phyloP scores from a whole-genome alignment of 1,139 yeast genomes.

The Tardiomyces depauwii region DNA sequence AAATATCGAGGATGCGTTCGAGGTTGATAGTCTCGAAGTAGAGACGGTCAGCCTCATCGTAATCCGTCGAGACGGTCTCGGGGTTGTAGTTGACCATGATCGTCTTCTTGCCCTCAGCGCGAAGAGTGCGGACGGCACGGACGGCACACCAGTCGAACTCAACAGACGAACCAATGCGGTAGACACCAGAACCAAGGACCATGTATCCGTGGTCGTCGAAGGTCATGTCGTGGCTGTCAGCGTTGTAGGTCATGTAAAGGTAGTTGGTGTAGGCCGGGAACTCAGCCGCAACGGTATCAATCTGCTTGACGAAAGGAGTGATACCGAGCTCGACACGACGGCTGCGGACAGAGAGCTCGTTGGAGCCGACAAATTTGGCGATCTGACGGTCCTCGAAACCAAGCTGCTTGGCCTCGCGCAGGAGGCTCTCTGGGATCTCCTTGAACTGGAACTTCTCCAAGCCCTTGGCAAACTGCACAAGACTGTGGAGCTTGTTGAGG shows the following conservation, averaged over 20 bases:
- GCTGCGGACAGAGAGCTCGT: slow-evolving; percentile 71
- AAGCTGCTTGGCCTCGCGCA: slow-evolving; percentile 76
- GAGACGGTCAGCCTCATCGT: slow-evolving; percentile 94
- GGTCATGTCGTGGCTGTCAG: slow-evolving; percentile 69
- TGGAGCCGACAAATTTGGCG: slow-evolving; percentile 55
- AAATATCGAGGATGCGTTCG: slow-evolving; percentile 95
- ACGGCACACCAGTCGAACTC: slow-evolving; percentile 99
- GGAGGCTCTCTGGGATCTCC: slow-evolving; percentile 15
- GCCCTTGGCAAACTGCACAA: slow-evolving; percentile 51
- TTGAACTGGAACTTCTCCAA: slow-evolving; percentile 17
- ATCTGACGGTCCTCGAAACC: slow-evolving; percentile 96
- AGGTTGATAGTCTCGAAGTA: slow-evolving; percentile 91
- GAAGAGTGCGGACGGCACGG: slow-evolving; percentile 86
- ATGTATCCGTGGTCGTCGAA: slow-evolving; percentile 86
- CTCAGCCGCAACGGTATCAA: slow-evolving; percentile 96
- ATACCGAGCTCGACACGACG: slow-evolving; percentile 38
- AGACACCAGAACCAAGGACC: slow-evolving; percentile 97
- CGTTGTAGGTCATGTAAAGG: slow-evolving; percentile 92
- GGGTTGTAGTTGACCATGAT: slow-evolving; percentile 97
- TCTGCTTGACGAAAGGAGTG: slow-evolving; percentile 88
- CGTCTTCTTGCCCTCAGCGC: slow-evolving; percentile 80
- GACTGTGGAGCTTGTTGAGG: slow-evolving; percentile 80
- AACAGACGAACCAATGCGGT: slow-evolving; percentile 96
- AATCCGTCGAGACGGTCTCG: slow-evolving; percentile 96
- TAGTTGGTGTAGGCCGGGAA: slow-evolving; percentile 97